Conservation (phyloP, 78 protist genomes). For the Dictyostelium discoideum region DNA sequence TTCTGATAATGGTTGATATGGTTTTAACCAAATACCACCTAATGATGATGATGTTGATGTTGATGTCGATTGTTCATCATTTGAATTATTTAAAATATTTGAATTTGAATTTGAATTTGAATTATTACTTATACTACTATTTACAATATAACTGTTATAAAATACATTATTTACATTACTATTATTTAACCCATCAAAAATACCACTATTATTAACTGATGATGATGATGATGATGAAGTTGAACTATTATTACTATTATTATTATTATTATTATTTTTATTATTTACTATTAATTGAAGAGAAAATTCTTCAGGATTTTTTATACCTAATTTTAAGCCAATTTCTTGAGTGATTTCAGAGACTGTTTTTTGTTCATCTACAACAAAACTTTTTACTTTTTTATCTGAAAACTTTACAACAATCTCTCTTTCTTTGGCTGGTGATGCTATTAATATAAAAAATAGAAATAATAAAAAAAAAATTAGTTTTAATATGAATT, state of each 20-base stretch:
- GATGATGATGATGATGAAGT: not conserved
- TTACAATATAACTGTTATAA: constrained; percentile 8
- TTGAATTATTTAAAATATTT: not conserved
- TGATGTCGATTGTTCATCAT: not conserved
- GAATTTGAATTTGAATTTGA: no score
- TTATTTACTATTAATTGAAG: constrained; percentile 29
- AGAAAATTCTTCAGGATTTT: constrained; percentile 81
- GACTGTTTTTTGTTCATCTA: constrained; percentile 74
- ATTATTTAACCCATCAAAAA: not conserved
- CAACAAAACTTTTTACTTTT: constrained; percentile 73
- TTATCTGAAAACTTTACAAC: constrained; percentile 80
- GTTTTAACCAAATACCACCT: constrained; percentile 67
- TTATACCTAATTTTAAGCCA: constrained; percentile 72
- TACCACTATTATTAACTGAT: constrained; percentile 3
- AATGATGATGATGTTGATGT: not conserved
- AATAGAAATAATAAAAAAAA: not conserved
- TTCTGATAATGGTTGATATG: constrained; percentile 45
- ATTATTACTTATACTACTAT: not conserved
- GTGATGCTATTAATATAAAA: not conserved
- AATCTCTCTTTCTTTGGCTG: constrained; percentile 68
- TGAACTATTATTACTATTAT: not conserved
- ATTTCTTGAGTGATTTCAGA: constrained; percentile 77
- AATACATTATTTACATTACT: constrained; percentile 35
- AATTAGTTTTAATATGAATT: no score
- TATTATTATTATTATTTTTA: constrained; percentile 45